phyloP scores from a whole-genome alignment of 257 asterid genomes.

The Rhazya stricta region DNA sequence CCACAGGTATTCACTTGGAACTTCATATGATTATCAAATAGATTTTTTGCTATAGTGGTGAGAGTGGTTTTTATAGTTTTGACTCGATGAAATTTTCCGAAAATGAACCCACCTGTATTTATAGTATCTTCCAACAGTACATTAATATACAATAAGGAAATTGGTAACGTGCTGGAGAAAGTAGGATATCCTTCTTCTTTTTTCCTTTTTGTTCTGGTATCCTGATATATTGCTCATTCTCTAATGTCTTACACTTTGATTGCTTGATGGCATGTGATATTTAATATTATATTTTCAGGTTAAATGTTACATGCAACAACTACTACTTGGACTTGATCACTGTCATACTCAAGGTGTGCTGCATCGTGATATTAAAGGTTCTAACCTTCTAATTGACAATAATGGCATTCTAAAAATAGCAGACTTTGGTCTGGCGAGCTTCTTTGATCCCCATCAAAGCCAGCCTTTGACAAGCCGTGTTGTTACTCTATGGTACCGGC shows the following conservation, averaged over 20 bases:
- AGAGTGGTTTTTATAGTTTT: not conserved
- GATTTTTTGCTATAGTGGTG: not conserved
- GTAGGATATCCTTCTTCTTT: not conserved
- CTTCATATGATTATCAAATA: not conserved
- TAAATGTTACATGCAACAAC: slow-evolving; percentile 89
- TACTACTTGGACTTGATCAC: slow-evolving; percentile 76
- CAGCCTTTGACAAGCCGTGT: slow-evolving; percentile 93
- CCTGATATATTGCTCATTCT: not conserved
- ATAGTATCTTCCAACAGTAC: not conserved
- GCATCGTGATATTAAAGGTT: slow-evolving; percentile 95
- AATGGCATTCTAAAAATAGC: slow-evolving; percentile 85
- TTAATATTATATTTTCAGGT: slow-evolving; percentile 44
- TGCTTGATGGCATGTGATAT: slow-evolving; percentile 10
- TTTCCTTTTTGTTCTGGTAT: not conserved
- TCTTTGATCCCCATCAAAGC: slow-evolving; percentile 62
- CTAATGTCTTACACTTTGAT: not conserved
- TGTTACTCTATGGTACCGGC: slow-evolving; percentile 94
- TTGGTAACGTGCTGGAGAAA: not conserved
- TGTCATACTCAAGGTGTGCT: slow-evolving; percentile 79
- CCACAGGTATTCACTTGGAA: slow-evolving; percentile 53
- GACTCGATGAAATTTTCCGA: not conserved
- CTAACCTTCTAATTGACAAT: slow-evolving; percentile 83
- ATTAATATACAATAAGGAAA: not conserved
- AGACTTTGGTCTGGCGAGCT: slow-evolving; percentile 90
- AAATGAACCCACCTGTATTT: not conserved